These are phyloP conservation scores for thale cress (Arabidopsis thaliana) DNA, from an alignment of 345 rosid species.

Conservation along the genomic window DNA sequence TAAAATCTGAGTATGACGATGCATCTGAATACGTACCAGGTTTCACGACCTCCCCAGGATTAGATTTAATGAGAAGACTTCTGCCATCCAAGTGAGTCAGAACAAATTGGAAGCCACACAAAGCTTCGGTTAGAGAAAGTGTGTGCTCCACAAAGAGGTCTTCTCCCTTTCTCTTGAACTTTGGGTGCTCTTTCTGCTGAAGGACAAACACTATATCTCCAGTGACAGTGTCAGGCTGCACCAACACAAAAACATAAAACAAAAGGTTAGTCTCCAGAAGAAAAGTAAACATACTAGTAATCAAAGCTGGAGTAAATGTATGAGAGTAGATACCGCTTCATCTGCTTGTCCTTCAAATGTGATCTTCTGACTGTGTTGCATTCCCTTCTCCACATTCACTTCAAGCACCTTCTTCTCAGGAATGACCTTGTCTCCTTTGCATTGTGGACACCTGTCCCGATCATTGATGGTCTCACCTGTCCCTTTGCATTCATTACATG, in stretches of 20 bases:
- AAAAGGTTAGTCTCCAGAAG: not conserved
- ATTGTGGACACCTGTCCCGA: constrained; percentile 71
- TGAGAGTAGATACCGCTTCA: constrained; percentile 59
- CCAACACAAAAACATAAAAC: not conserved
- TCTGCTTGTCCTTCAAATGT: constrained; percentile 81
- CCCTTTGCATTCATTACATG: constrained; percentile 77
- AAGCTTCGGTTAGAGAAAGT: constrained; percentile 69
- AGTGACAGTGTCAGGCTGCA: constrained; percentile 74
- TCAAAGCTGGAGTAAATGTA: not conserved
- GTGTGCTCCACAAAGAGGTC: constrained; percentile 79
- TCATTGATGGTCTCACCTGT: constrained; percentile 74
- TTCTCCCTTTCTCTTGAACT: constrained; percentile 75
- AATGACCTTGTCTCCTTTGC: constrained; percentile 75
- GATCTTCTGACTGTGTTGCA: constrained; percentile 72
- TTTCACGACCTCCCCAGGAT: constrained; percentile 74
- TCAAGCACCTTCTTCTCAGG: constrained; percentile 78
- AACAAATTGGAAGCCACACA: constrained; percentile 76
- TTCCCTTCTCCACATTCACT: constrained; percentile 75
- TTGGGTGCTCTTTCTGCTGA: constrained; percentile 73
- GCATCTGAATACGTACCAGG: constrained; percentile 53
- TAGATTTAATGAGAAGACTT: constrained; percentile 76
- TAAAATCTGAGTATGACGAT: not conserved
- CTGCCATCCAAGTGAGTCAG: constrained; percentile 74
- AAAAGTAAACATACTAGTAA: not conserved
- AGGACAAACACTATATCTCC: constrained; percentile 78